These are phyloP conservation scores for Blastobotrys robertii DNA, from an alignment of 805 yeast species.

Conservation along the genomic window DNA sequence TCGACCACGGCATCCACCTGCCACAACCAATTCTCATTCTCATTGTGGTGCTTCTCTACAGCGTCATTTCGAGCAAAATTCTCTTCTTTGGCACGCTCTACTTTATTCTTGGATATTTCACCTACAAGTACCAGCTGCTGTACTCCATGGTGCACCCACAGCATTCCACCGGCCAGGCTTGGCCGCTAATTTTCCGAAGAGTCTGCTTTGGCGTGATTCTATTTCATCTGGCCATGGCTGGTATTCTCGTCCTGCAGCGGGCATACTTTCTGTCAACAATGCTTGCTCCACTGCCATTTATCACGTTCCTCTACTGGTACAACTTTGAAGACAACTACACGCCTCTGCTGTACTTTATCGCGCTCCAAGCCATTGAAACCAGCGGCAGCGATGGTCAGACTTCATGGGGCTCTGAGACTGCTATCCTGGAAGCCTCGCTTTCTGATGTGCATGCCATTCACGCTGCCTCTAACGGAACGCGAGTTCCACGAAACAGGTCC, in stretches of 20 bases:
- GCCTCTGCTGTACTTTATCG: conserved; percentile 78
- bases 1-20: conserved; percentile 81
- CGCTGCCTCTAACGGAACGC: background rate
- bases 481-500: conserved; percentile 16
- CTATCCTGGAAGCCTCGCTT: background rate
- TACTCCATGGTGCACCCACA: conserved; percentile 92
- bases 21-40: conserved; percentile 88
- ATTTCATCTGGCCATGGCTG: conserved; percentile 89
- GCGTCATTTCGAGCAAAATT: conserved; percentile 83
- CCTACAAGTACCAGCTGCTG: conserved; percentile 81
- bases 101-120: conserved; percentile 77
- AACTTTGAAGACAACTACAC: conserved; percentile 72
- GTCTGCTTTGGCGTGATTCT: conserved; percentile 69
- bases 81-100: conserved; percentile 75
- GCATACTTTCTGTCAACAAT: conserved; percentile 68
- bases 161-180: conserved; percentile 92
- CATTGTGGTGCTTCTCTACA: conserved; percentile 75
- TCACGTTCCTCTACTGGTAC: conserved; percentile 59
- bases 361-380: conserved; percentile 63
- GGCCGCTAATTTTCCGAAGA: conserved; percentile 85
- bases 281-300: conserved; percentile 66
- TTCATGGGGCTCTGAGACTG: background rate
- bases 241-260: conserved; percentile 71
- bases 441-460: no score
- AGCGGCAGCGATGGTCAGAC: conserved; percentile 8